Base-by-base conservation (phyloP, 352 stramenopile genomes). In the Phytopythium vexans region DNA sequence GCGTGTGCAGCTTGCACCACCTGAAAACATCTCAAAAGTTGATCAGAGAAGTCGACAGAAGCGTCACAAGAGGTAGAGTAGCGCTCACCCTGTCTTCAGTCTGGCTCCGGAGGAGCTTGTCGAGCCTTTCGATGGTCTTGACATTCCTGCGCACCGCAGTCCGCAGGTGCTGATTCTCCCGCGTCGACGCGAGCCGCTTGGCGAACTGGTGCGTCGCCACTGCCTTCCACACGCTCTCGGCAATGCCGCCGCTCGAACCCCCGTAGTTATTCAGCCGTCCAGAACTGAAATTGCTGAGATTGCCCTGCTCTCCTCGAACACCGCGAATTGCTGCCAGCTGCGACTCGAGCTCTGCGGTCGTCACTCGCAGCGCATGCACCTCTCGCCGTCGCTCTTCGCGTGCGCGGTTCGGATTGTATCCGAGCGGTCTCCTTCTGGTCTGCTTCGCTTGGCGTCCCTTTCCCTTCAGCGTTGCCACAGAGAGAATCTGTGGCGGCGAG, bases 351-450 rank as follows among this genome's bases (percentile, higher is more conserved):
- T 38, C 10, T 49, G 60, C 38, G 16, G 56, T 53, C 9, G 27
- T 31, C 8, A 35, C 53, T 43, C 62, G 49, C 8, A 36, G 46
- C 42, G 41, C 56, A n/a, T 60, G 48, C 45, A 52, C 54, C 49
- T 67, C 50, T 15, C 52, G 43, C 27, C 60, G 54, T 32, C 60
- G 52, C 47, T 60, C 66, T 43, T 67, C 48, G 9, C 62, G 53
- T 41, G 62, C 56, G 14, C 64, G 62, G 34, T 67, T 47, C 41
- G 41, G 34, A 27, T 47, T 47, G 41, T 47, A 47, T 8, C 16
- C 8, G 2, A 27, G 41, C 41, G 41, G 41, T 2, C 41, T 16
- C 41, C n/a, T 33, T 27, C 21, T 27, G 21, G 21, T 27, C 21
- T 27, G 21, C 21, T 27, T 27, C 21, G 21, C 21, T 27, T 27